Base-by-base conservation (phyloP, 208 protist species). In the Leishmania arabica region DNA sequence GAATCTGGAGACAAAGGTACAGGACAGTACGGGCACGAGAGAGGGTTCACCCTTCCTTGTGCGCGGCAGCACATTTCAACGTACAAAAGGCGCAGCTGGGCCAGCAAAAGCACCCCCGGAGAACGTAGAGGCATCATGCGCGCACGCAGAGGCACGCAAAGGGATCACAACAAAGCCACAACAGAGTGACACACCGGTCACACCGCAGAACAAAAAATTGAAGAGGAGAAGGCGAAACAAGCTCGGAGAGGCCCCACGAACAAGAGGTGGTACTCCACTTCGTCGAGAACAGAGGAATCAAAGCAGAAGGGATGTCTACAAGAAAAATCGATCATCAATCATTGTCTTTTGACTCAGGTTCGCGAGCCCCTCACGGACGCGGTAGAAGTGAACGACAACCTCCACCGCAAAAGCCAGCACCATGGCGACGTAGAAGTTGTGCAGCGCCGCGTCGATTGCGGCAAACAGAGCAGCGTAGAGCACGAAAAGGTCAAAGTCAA, bases 341-440 rank as follows among this genome's bases (percentile, higher is more conserved):
- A 96, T 87, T 2, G 93, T 95, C 62, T 97, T 97, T 24, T 78
- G 77, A 69, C 93, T 91, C 19, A 97, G 70, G 70, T 97, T 97
- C 15, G 82, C 83, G 11, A 92, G 47, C 8, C 95, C 93, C 53
- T 96, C 89, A 66, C 68, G 40, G 17, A 77, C 84, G 34, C 93
- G 85, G 74, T 95, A 96, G 47, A 87, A 91, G 6, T 62, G 69
- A 13, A 95, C 45, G 2, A 93, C 65, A 49, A 96, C 51, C 71
- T 96, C 93, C 27, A 96, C 77, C 3, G 79, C 77, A 75, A 90
- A 95, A 6, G 91, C 93, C 24, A 95, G 72, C 49, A 93, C 85
- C 54, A 93, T 81, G 1, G 95, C 84, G 3, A 78, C 89, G 58
- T 84, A 96, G 19, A 92, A 75, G 79, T 96, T 97, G 64, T 90